phyloP scores from a whole-genome alignment of 2,329 filamentous ascomycete species.

The Aspergillus costaricaensis region DNA sequence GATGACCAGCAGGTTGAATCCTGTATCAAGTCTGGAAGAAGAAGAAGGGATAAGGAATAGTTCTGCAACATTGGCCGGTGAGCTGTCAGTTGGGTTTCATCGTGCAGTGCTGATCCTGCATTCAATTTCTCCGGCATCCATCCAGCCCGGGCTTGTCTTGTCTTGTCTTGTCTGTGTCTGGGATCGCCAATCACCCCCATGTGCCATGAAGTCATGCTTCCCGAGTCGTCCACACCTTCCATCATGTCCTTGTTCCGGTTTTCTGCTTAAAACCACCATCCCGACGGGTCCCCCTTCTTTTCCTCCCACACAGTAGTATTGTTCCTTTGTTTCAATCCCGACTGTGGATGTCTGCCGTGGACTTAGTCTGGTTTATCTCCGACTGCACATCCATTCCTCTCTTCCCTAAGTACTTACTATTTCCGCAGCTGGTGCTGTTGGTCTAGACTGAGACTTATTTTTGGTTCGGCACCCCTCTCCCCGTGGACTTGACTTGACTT shows the following conservation, averaged over 20 bases:
- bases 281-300: too few species aligned
- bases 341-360: background rate
- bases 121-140: background rate
- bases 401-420: background rate
- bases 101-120: background rate
- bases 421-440: background rate
- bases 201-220: too few species aligned
- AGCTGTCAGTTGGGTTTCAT: background rate
- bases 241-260: too few species aligned
- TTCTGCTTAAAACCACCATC: too few species aligned
- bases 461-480: slow-evolving; percentile 10
- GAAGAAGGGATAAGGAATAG: background rate
- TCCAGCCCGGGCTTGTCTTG: background rate
- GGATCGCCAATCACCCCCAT: too few species aligned
- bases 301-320: too few species aligned
- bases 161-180: too few species aligned
- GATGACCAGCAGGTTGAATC: too few species aligned
- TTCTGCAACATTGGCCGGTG: background rate
- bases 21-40: too few species aligned
- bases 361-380: background rate
- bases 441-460: slow-evolving; percentile 20
- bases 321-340: too few species aligned
- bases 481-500: background rate
- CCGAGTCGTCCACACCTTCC: too few species aligned
- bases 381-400: background rate